Percentiles rank a stretch among this genome's conserved stretches.
These are phyloP conservation scores for Croton setiger DNA, from an alignment of 441 rosid genomes.

Conservation along the genomic window DNA sequence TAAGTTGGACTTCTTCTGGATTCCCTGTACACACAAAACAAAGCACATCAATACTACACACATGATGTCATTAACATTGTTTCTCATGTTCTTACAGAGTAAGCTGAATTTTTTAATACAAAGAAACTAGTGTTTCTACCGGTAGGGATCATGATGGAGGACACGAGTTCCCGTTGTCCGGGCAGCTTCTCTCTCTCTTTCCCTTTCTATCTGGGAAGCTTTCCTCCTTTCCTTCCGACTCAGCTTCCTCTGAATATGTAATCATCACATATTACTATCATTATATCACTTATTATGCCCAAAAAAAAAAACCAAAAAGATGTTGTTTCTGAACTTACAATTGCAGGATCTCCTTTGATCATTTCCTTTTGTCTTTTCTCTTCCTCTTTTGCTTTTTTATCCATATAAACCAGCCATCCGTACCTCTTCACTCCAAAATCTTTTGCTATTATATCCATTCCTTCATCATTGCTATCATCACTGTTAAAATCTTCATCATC, in stretches of 20 bases:
- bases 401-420: constrained; percentile 98
- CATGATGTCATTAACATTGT: constrained; percentile 1
- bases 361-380: constrained; percentile 91
- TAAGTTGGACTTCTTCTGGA: constrained; percentile 92
- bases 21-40: constrained; percentile 44
- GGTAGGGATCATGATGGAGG: constrained; percentile 83
- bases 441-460: constrained; percentile 82
- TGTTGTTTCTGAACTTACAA: constrained; percentile 51
- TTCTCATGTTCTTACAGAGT: background rate
- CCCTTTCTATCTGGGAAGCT: constrained; percentile 89
- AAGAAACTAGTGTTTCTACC: constrained; percentile 39
- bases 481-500: constrained; percentile 90
- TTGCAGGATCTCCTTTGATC: constrained; percentile 95
- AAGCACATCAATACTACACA: constrained; percentile 16
- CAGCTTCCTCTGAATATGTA: constrained; percentile 79
- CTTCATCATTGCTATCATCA: constrained; percentile 93
- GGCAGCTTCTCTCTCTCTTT: constrained; percentile 79
- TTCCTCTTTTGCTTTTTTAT: constrained; percentile 92
- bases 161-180: constrained; percentile 56
- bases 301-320: constrained; percentile 9
- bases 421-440: constrained; percentile 90
- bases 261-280: background rate
- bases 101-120: background rate
- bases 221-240: constrained; percentile 98
- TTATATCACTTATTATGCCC: background rate